Percentiles rank a stretch among this genome's conserved stretches.
Evolutionary conservation across 768 basidiomycete genomes (phyloP).

Genomic region (Postia placenta): DNA sequence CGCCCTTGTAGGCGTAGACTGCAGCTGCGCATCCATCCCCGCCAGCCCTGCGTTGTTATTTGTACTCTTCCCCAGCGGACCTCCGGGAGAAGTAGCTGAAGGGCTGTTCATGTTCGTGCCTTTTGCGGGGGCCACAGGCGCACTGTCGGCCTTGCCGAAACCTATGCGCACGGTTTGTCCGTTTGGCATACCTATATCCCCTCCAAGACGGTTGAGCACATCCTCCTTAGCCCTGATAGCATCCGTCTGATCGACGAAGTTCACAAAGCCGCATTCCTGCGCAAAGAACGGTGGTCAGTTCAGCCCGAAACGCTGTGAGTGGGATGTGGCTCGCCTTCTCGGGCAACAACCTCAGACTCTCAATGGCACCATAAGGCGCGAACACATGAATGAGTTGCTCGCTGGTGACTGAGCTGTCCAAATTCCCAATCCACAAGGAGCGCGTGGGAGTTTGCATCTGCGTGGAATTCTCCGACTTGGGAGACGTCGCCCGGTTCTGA

Average conservation of each 20-base stretch:
- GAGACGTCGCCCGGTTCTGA: conserved; percentile 74
- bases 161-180: conserved; percentile 96
- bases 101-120: conserved; percentile 58
- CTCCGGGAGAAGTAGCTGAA: conserved; percentile 58
- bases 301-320: conserved; percentile 2
- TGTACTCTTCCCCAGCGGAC: conserved; percentile 34
- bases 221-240: conserved; percentile 98
- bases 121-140: conserved; percentile 85
- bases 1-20: conserved; percentile 89
- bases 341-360: conserved; percentile 88
- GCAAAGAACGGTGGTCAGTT: conserved; percentile 9
- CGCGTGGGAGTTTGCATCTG: conserved; percentile 92
- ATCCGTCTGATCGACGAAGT: conserved; percentile 92
- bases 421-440: conserved; percentile 96
- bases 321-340: conserved; percentile 71
- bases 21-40: conserved; percentile 79
- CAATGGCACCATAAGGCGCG: conserved; percentile 94
- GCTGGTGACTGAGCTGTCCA: conserved; percentile 90
- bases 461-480: conserved; percentile 68
- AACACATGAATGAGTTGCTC: conserved; percentile 95
- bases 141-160: conserved; percentile 96
- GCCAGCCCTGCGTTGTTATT: conserved; percentile 49
- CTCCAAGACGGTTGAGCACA: conserved; percentile 90
- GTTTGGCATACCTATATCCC: conserved; percentile 90
- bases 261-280: conserved; percentile 99